These are phyloP conservation scores for Penicillium expansum DNA, from an alignment of 2,329 filamentous ascomycete genomes.

Conservation along the genomic window DNA sequence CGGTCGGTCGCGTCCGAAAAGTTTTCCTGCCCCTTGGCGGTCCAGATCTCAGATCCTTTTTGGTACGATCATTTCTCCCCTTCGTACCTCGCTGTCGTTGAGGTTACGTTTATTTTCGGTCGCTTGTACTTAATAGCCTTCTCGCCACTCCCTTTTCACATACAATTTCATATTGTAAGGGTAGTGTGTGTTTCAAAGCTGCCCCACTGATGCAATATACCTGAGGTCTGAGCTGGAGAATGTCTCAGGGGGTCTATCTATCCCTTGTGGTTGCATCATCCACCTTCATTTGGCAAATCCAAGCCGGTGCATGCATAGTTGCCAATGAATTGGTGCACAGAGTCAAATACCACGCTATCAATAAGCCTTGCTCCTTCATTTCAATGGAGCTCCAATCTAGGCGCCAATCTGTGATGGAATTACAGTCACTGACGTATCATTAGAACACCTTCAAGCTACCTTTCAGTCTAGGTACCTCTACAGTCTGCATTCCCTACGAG, in stretches of 20 bases:
- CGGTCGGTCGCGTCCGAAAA: too few species aligned
- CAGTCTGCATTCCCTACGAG: background rate
- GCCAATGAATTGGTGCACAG: too few species aligned
- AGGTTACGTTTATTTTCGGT: too few species aligned
- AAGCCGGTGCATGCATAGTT: background rate
- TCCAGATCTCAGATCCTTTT: too few species aligned
- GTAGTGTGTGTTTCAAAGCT: too few species aligned
- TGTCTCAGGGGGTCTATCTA: background rate
- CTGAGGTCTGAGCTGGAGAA: background rate
- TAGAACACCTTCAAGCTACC: background rate
- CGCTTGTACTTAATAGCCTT: too few species aligned
- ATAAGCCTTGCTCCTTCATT: background rate
- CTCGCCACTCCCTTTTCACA: too few species aligned
- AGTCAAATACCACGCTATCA: too few species aligned
- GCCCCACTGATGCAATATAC: background rate
- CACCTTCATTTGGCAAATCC: background rate
- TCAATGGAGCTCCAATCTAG: background rate
- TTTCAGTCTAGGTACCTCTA: background rate
- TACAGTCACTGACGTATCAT: background rate
- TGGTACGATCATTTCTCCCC: too few species aligned
- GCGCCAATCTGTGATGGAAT: background rate
- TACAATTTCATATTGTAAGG: too few species aligned
- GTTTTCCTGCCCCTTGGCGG: too few species aligned
- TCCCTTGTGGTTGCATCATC: background rate
- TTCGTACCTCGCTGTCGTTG: too few species aligned